Conservation (phyloP, 805 yeast species). For the Blastobotrys americana region DNA sequence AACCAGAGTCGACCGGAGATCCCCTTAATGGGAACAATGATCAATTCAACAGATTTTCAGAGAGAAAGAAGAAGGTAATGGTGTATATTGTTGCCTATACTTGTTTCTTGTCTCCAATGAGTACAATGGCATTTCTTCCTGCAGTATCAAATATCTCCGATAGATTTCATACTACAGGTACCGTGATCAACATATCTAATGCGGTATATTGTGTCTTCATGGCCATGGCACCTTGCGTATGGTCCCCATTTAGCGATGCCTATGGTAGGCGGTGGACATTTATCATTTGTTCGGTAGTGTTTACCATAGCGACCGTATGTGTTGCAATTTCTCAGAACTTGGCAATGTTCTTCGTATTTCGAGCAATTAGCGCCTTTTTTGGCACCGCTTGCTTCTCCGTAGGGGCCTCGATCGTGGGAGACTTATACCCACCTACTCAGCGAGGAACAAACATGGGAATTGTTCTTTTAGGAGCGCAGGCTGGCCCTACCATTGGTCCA, state of each 20-base stretch:
- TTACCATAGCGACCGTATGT: constrained; percentile 26
- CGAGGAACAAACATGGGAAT: constrained; percentile 48
- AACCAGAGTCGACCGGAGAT: too few relatives aligned
- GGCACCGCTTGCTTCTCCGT: constrained; percentile 51
- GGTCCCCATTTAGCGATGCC: constrained; percentile 45
- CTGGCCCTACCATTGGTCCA: constrained; percentile 50
- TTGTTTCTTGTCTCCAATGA: constrained; percentile 10
- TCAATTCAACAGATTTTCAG: not conserved
- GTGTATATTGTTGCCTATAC: constrained; percentile 8
- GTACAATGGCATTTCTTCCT: constrained; percentile 34
- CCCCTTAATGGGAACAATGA: too few relatives aligned
- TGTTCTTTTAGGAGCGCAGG: constrained; percentile 43
- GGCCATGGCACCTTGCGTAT: constrained; percentile 46
- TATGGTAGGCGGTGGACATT: constrained; percentile 46
- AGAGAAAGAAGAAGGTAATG: constrained; percentile 1
- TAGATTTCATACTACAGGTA: constrained; percentile 40
- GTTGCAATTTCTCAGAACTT: constrained; percentile 45
- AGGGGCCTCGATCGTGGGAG: constrained; percentile 47
- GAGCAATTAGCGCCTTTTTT: constrained; percentile 44
- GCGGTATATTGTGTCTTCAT: constrained; percentile 45
- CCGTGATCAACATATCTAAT: constrained; percentile 42
- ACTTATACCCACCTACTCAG: constrained; percentile 42
- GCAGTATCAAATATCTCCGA: constrained; percentile 45
- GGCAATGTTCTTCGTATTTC: constrained; percentile 47
- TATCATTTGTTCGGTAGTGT: constrained; percentile 35